Percentiles rank a stretch among this genome's conserved stretches.
These are phyloP conservation scores for Toxicodendron radicans DNA, from an alignment of 345 rosid species.

Conservation along the genomic window DNA sequence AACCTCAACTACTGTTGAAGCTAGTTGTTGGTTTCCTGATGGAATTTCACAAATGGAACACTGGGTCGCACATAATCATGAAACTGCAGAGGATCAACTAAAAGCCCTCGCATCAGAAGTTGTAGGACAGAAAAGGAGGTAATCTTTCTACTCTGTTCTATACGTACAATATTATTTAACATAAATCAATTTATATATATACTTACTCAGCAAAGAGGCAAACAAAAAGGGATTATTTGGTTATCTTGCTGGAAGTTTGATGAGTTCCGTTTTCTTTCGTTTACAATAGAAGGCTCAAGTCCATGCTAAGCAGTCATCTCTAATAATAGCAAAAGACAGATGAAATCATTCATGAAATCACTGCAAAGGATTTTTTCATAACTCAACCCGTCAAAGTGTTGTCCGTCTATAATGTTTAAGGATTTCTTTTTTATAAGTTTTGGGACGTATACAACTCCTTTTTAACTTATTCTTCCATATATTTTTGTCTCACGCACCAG, in stretches of 20 bases:
- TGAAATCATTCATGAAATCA: not conserved
- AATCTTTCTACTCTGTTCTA: constrained; percentile 6
- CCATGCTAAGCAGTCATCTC: not conserved
- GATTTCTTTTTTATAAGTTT: not conserved
- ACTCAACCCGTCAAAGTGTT: not conserved
- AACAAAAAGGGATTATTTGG: not conserved
- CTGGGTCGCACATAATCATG: constrained; percentile 57
- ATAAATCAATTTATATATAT: not conserved
- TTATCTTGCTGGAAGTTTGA: not conserved
- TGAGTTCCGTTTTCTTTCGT: not conserved
- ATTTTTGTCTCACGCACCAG: constrained; percentile 26
- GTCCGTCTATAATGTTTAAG: not conserved
- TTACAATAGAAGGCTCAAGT: not conserved
- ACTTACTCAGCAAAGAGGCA: not conserved
- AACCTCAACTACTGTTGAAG: constrained; percentile 18
- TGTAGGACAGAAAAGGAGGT: constrained; percentile 44
- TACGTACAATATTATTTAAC: not conserved
- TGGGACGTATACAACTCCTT: not conserved
- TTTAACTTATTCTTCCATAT: not conserved
- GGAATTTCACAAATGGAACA: constrained; percentile 74
- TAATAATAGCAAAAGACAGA: constrained; percentile 5
- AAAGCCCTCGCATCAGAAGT: constrained; percentile 44
- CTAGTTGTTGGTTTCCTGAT: constrained; percentile 53
- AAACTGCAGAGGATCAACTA: constrained; percentile 37
- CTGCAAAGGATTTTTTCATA: not conserved